phyloP scores from a whole-genome alignment of 805 yeast genomes.

The Candida jianshihensis region DNA sequence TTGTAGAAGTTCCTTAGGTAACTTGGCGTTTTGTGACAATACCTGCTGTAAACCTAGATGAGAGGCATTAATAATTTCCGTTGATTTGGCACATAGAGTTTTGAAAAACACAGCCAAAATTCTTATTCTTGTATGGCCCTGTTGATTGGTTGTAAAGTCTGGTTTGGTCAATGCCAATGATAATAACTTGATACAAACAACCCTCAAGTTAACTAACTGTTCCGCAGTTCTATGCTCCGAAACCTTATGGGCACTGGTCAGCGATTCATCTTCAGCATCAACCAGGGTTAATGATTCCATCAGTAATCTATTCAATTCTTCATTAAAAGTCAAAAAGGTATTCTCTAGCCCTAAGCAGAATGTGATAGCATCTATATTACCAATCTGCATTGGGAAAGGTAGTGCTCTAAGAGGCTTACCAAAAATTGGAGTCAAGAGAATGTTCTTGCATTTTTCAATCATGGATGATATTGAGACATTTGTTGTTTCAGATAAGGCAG shows the following conservation, averaged over 20 bases:
- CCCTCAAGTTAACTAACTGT: constrained; percentile 79
- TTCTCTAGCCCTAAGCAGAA: constrained; percentile 78
- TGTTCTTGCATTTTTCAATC: constrained; percentile 75
- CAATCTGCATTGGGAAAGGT: constrained; percentile 98
- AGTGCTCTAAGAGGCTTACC: constrained; percentile 94
- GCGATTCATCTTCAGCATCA: constrained; percentile 95
- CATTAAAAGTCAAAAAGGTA: constrained; percentile 79
- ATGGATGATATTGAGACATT: constrained; percentile 63
- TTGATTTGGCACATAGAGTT: constrained; percentile 78
- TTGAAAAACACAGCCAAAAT: constrained; percentile 93
- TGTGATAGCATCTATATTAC: constrained; percentile 95
- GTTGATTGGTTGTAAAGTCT: constrained; percentile 69
- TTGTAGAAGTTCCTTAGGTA: constrained; percentile 93
- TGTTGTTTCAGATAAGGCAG: constrained; percentile 62
- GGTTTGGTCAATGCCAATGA: constrained; percentile 81
- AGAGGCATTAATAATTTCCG: constrained; percentile 88
- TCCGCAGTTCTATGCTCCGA: constrained; percentile 84
- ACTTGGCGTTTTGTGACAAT: constrained; percentile 73
- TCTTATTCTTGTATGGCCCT: constrained; percentile 72
- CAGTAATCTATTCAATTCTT: constrained; percentile 76
- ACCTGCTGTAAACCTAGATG: constrained; percentile 82
- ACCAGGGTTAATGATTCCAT: constrained; percentile 90
- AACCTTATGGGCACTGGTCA: constrained; percentile 80
- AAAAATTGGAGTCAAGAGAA: constrained; percentile 86
- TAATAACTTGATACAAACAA: constrained; percentile 79